phyloP scores from a whole-genome alignment of 2,329 filamentous ascomycete species.

The Neonectria hederae region DNA sequence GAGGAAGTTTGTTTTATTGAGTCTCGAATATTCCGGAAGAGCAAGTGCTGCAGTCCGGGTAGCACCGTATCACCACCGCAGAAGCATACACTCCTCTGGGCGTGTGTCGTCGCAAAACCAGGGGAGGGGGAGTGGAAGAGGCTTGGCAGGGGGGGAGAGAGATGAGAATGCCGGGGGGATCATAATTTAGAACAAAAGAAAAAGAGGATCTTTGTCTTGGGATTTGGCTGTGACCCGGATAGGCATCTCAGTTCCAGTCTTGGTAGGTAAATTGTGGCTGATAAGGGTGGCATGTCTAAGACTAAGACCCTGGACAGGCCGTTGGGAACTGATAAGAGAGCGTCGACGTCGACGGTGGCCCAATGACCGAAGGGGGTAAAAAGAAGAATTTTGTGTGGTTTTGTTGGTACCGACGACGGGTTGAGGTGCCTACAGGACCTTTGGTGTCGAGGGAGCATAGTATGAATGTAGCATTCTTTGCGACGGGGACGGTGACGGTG shows the following conservation, averaged over 20 bases:
- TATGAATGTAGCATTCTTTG: neutral
- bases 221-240: neutral
- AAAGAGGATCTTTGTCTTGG: neutral
- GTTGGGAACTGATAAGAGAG: slow-evolving; percentile 20
- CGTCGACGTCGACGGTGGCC: neutral
- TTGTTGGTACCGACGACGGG: neutral
- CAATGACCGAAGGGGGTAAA: neutral
- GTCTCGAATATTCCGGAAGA: neutral
- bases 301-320: slow-evolving; percentile 13
- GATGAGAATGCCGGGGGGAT: neutral
- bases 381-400: neutral
- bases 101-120: neutral
- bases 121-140: neutral
- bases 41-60: neutral
- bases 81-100: neutral
- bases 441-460: neutral
- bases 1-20: neutral
- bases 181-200: neutral
- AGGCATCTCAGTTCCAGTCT: slow-evolving; percentile 16
- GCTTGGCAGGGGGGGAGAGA: neutral
- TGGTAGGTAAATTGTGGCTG: slow-evolving; percentile 27
- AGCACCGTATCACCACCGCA: neutral
- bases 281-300: slow-evolving; percentile 39
- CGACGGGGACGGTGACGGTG: neutral
- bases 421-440: neutral